Percentiles rank a stretch among this genome's conserved stretches.
These are phyloP conservation scores for Mortierella sp. DNA, from an alignment of 371 early-diverging fungal species.

Conservation along the genomic window DNA sequence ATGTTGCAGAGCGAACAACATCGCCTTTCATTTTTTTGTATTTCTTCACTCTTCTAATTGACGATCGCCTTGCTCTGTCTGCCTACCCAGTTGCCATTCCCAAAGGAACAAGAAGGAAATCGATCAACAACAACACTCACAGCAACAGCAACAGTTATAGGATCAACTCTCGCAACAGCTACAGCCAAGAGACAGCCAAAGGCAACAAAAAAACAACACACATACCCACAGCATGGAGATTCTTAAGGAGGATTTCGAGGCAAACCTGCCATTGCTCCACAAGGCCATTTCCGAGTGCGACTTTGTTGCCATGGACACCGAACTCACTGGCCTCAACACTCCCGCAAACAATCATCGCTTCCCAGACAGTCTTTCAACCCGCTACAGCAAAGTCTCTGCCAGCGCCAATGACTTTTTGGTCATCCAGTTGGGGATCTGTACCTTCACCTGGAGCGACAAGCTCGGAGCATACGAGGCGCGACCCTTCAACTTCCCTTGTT, in stretches of 20 bases:
- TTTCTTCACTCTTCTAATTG: neutral
- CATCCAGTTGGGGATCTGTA: conserved; percentile 79
- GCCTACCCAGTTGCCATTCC: neutral
- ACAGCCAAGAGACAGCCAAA: neutral
- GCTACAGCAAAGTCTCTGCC: conserved; percentile 39
- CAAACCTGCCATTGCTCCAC: conserved; percentile 68
- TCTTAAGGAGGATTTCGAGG: conserved; percentile 72
- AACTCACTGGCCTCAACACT: conserved; percentile 75
- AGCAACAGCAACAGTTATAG: neutral
- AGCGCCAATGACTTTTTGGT: conserved; percentile 64
- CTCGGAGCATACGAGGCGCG: conserved; percentile 67
- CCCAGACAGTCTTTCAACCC: conserved; percentile 43
- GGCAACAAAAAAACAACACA: neutral
- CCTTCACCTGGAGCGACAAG: conserved; percentile 68
- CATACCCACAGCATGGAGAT: conserved; percentile 77
- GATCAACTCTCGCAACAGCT: conserved; percentile 1
- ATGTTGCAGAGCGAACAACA: neutral
- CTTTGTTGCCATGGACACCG: conserved; percentile 89
- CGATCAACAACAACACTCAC: neutral
- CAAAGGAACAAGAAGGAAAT: neutral
- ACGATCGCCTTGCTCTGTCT: no score
- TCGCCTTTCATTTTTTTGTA: no score
- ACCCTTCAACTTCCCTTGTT: conserved; percentile 84
- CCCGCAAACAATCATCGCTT: conserved; percentile 29
- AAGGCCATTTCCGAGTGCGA: conserved; percentile 81